A percentile compares a stretch with the other conserved stretches of the same genome.
phyloP scores from a whole-genome alignment of 768 basidiomycete genomes.

The Leccinum subtestaceum region DNA sequence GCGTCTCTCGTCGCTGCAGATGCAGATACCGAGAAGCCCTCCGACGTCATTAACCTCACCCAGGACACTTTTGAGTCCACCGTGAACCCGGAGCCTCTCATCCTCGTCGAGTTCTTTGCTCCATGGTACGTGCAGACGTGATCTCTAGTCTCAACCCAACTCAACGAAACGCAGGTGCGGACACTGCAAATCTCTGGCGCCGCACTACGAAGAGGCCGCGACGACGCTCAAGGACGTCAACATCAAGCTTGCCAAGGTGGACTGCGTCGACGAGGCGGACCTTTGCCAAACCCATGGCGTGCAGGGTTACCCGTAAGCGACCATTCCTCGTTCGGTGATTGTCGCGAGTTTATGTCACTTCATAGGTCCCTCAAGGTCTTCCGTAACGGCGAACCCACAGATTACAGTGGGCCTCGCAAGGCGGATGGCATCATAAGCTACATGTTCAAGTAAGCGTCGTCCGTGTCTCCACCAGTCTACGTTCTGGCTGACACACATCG shows the following conservation, averaged over 20 bases:
- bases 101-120: slow-evolving; percentile 95
- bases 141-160: neutral
- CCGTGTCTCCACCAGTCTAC: neutral
- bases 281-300: slow-evolving; percentile 87
- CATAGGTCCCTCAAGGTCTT: slow-evolving; percentile 84
- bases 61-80: slow-evolving; percentile 62
- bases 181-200: slow-evolving; percentile 93
- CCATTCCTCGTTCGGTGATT: neutral
- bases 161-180: slow-evolving; percentile 63
- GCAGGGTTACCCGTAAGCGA: slow-evolving; percentile 88
- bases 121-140: slow-evolving; percentile 54
- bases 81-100: slow-evolving; percentile 65
- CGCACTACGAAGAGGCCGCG: slow-evolving; percentile 92
- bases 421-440: slow-evolving; percentile 95
- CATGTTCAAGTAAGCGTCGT: slow-evolving; percentile 81
- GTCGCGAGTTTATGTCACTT: neutral
- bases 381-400: slow-evolving; percentile 73
- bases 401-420: slow-evolving; percentile 88
- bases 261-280: slow-evolving; percentile 93
- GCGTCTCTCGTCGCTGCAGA: slow-evolving; percentile 54
- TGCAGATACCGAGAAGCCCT: slow-evolving; percentile 36
- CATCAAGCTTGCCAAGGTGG: slow-evolving; percentile 93
- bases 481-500: slow-evolving; percentile 9
- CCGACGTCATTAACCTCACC: slow-evolving; percentile 82
- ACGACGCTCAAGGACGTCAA: slow-evolving; percentile 85